Evolutionary conservation across 257 asterid species (phyloP).

Genomic region (Cynanchum wilfordii): DNA sequence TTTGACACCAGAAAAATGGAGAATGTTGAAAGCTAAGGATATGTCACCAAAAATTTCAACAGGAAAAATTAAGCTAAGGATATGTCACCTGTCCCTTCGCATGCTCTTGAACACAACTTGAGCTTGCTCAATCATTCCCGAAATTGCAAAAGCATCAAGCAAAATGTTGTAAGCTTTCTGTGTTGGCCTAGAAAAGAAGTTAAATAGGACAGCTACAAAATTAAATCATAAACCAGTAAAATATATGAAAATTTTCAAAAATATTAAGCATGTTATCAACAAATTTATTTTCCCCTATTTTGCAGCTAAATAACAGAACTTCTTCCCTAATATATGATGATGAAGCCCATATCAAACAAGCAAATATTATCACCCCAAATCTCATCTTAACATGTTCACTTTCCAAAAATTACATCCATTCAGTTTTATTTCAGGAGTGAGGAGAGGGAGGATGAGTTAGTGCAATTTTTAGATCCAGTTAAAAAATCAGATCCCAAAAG

Average conservation of each 20-base stretch:
- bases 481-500: not conserved
- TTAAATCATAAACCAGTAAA: not conserved
- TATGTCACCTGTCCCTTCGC: constrained; percentile 80
- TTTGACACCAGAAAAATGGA: not conserved
- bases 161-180: constrained; percentile 87
- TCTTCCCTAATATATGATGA: not conserved
- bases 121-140: constrained; percentile 98
- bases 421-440: not conserved
- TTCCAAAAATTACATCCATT: not conserved
- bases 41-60: not conserved
- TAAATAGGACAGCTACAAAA: not conserved
- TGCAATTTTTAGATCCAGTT: not conserved
- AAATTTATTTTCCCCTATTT: not conserved
- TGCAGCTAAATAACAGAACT: not conserved
- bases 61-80: not conserved
- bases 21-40: not conserved
- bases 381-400: not conserved
- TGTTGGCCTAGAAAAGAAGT: constrained; percentile 63
- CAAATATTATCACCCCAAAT: not conserved
- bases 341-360: not conserved
- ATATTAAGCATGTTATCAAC: not conserved
- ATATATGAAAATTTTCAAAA: not conserved
- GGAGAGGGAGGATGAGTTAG: not conserved
- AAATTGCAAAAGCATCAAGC: constrained; percentile 97
- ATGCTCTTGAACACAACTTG: constrained; percentile 87